Conservation (phyloP, 768 basidiomycete species). For the Butyriboletus loyo region DNA sequence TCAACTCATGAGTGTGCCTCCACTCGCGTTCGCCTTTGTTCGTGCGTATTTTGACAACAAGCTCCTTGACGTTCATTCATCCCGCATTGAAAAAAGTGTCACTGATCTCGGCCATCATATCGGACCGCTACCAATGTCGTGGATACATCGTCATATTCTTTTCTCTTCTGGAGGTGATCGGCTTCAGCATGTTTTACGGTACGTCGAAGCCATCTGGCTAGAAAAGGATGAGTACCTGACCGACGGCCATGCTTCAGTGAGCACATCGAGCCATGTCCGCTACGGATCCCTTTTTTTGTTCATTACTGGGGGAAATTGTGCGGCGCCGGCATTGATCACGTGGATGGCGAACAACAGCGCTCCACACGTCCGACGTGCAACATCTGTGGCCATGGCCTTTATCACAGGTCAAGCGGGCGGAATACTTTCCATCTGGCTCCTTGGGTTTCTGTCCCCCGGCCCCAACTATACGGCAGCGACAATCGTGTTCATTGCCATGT, state of each 20-base stretch:
- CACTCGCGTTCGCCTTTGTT: slow-evolving; percentile 47
- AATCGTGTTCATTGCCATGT: slow-evolving; percentile 34
- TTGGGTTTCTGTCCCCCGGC: slow-evolving; percentile 47
- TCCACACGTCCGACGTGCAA: slow-evolving; percentile 56
- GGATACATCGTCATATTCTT: slow-evolving; percentile 46
- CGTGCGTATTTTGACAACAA: slow-evolving; percentile 29
- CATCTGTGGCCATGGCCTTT: slow-evolving; percentile 54
- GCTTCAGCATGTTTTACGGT: slow-evolving; percentile 57
- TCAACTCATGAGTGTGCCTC: slow-evolving; percentile 56
- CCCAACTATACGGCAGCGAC: slow-evolving; percentile 53
- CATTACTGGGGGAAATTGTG: slow-evolving; percentile 48
- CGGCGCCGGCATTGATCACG: slow-evolving; percentile 51
- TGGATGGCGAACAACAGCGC: slow-evolving; percentile 64
- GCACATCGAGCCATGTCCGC: slow-evolving; percentile 37
- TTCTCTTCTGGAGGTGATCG: slow-evolving; percentile 43
- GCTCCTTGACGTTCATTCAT: background rate
- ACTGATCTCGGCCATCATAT: slow-evolving; percentile 42
- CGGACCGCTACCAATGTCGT: slow-evolving; percentile 52
- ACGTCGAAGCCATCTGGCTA: slow-evolving; percentile 7
- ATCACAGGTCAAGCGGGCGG: slow-evolving; percentile 56
- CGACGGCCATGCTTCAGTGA: slow-evolving; percentile 2
- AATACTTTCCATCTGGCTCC: slow-evolving; percentile 60
- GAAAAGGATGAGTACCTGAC: background rate
- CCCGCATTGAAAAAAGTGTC: slow-evolving; percentile 28
- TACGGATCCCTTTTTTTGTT: slow-evolving; percentile 60